Base-by-base conservation (phyloP, 164 flowering plant genomes). In the Dillenia turbinata region DNA sequence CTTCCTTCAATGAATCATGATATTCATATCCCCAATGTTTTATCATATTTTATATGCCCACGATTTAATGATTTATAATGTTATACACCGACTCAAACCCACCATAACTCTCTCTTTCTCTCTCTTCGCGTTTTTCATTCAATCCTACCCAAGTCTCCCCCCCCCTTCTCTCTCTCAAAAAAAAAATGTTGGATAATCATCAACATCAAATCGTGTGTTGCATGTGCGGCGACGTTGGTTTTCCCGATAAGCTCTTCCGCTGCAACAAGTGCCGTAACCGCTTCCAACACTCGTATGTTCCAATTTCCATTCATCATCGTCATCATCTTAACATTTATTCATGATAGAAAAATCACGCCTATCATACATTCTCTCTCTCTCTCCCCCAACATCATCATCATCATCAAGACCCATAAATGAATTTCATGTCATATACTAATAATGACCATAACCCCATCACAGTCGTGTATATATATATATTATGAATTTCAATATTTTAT, bases 141-240 rank as follows among this genome's bases (percentile, higher is more conserved):
- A 33, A 33, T 33, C 40, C 40, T 4, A 33, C 40, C 40, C 7
- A 33, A 5, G 54, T 62, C 22, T 67, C 59, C 54, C 14, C 46
- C 40, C 12, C 11, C 26, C 54, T 43, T 49, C 19, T 49, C 40
- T 44, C 13, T 62, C 47, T 61, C 52, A 12, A 44, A 44, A n/a
- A 48, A 15, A 14, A 69, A 74, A 88, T 91, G 95, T 93, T 83
- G 77, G 97, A 89, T 78, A 83, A 66, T 33, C 40, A 33, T 33
- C 40, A 33, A 33, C 40, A 33, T 61, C 80, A 82, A 48, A 84
- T 73, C 6, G 94, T 95, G 7, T 95, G 99, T 52, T 89, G 92
- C 76, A 79, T 95, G 99, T 94, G 97, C 70, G 99, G 97, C 63
- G 99, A 95, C 66, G 78, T 92, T 24, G 99, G 97, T 10, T 94